Conservation (phyloP, 495 filamentous ascomycete species). For the Lophium mytilinum region DNA sequence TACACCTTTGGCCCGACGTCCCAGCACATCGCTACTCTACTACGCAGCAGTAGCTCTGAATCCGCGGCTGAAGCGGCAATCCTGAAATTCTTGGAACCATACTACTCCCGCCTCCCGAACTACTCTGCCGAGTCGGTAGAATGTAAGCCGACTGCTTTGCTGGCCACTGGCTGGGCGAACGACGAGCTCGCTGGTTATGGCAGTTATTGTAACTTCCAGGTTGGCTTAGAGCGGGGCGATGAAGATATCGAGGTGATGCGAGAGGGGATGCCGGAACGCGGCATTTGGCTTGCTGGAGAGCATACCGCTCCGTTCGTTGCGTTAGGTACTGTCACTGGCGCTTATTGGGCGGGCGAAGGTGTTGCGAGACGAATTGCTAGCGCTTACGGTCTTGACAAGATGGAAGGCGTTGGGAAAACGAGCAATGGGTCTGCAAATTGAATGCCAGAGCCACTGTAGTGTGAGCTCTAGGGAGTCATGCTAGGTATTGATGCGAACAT, state of each 20-base stretch:
- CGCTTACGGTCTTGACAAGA: constrained; percentile 23
- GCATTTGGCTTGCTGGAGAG: constrained; percentile 88
- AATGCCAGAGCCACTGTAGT: background rate
- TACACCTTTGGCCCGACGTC: constrained; percentile 69
- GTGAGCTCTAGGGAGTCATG: background rate
- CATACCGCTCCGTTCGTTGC: constrained; percentile 89
- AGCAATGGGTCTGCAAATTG: background rate
- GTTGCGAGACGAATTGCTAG: constrained; percentile 58
- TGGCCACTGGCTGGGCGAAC: constrained; percentile 71
- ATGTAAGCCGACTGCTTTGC: constrained; percentile 54
- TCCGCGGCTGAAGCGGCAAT: constrained; percentile 36
- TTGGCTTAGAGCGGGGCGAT: constrained; percentile 62
- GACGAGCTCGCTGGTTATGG: constrained; percentile 83
- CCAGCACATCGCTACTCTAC: constrained; percentile 42
- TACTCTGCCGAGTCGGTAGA: constrained; percentile 45
- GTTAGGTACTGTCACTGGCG: constrained; percentile 78
- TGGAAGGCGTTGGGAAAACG: constrained; percentile 7
- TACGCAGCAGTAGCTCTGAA: constrained; percentile 38
- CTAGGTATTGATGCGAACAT: no score
- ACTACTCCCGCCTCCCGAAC: constrained; percentile 65
- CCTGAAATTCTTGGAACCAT: constrained; percentile 61
- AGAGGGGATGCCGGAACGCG: constrained; percentile 56
- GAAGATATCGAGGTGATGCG: constrained; percentile 68
- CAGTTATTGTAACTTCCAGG: constrained; percentile 85
- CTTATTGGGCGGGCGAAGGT: constrained; percentile 85